These are phyloP conservation scores for Vigna reflexopilosa DNA, from an alignment of 306 rosid species.

Conservation along the genomic window DNA sequence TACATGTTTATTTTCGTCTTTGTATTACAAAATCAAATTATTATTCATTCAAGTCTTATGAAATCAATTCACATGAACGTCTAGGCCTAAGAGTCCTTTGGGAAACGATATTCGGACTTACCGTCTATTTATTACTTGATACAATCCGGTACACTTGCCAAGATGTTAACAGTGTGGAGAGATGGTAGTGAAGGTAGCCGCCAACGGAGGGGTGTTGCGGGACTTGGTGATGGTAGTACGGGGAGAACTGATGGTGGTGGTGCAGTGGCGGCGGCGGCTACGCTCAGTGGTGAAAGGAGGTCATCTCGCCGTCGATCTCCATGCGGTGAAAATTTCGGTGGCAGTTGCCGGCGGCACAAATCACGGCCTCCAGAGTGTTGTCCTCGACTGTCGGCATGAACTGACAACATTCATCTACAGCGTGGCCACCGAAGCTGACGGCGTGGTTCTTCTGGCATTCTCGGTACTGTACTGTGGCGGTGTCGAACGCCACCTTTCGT, in stretches of 20 bases:
- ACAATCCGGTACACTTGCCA: too few relatives aligned
- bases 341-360: conserved; percentile 93
- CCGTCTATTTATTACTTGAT: too few relatives aligned
- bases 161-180: neutral
- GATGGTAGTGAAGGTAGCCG: conserved; percentile 67
- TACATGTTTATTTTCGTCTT: too few relatives aligned
- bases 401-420: conserved; percentile 54
- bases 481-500: too few relatives aligned
- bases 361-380: conserved; percentile 80
- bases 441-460: too few relatives aligned
- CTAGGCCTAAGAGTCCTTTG: too few relatives aligned
- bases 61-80: too few relatives aligned
- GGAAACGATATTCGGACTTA: too few relatives aligned
- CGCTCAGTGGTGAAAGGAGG: conserved; percentile 37
- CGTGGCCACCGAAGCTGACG: too few relatives aligned
- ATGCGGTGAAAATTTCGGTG: conserved; percentile 98
- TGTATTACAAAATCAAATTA: too few relatives aligned
- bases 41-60: too few relatives aligned
- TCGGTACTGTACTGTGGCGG: too few relatives aligned
- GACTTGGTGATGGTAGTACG: conserved; percentile 53
- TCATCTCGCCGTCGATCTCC: conserved; percentile 59
- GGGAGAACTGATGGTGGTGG: conserved; percentile 53
- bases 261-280: conserved; percentile 34
- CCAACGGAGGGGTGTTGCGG: conserved; percentile 43
- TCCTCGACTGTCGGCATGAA: conserved; percentile 85